Conservation (phyloP, 1,284 basidiomycete genomes). For the Cutaneotrichosporon dermatis region DNA sequence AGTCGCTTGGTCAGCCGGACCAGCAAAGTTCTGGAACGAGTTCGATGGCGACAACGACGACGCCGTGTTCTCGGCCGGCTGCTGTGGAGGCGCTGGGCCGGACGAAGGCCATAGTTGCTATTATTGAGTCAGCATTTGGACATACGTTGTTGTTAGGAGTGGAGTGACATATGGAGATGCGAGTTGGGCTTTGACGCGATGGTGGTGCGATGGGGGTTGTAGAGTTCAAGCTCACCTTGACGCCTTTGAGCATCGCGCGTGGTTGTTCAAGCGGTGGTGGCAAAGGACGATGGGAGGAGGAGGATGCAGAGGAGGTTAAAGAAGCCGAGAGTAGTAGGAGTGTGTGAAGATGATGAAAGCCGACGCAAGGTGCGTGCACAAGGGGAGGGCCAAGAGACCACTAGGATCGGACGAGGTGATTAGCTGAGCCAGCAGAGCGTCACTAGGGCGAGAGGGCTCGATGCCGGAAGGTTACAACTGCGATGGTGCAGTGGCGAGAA, state of each 20-base stretch:
- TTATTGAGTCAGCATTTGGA: constrained; percentile 7
- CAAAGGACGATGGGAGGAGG: background rate
- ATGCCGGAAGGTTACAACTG: background rate
- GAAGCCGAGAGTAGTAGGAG: background rate
- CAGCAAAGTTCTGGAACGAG: constrained; percentile 38
- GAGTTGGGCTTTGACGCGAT: too few species aligned
- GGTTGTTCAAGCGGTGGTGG: background rate
- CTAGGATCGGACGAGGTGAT: background rate
- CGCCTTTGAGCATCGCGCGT: constrained; percentile 43
- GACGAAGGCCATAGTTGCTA: constrained; percentile 44
- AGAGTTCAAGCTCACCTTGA: constrained; percentile 32
- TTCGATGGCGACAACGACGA: constrained; percentile 35
- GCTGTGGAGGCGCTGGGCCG: constrained; percentile 12
- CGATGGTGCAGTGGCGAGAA: background rate
- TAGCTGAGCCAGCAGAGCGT: background rate
- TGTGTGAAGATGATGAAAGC: background rate
- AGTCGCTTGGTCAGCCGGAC: constrained; percentile 64
- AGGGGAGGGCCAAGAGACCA: background rate
- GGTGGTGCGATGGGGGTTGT: too few species aligned
- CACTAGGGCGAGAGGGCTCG: too few species aligned
- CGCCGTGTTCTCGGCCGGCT: constrained; percentile 13
- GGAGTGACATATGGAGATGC: too few species aligned
- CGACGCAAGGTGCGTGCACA: constrained; percentile 1
- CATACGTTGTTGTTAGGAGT: too few species aligned
- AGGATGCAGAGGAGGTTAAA: background rate